Conservation (phyloP, 768 basidiomycete species). For the Leccinellum albellum region DNA sequence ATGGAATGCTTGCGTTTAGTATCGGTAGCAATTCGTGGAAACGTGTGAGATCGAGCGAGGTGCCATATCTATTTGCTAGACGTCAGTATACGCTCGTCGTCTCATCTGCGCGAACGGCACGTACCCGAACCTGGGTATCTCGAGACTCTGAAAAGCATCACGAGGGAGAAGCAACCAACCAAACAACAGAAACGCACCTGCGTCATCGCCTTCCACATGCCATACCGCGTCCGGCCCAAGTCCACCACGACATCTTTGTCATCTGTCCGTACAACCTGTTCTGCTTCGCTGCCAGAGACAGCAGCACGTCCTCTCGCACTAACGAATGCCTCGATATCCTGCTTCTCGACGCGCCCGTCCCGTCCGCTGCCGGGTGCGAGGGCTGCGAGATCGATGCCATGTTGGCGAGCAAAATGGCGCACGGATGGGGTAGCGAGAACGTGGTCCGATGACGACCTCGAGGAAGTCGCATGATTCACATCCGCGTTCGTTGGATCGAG, state of each 20-base stretch:
- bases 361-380: slow-evolving; percentile 70
- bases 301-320: slow-evolving; percentile 7
- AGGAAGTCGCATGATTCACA: slow-evolving; percentile 1
- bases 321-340: slow-evolving; percentile 66
- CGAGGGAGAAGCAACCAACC: neutral
- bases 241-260: slow-evolving; percentile 59
- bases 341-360: slow-evolving; percentile 69
- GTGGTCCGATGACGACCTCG: slow-evolving; percentile 24
- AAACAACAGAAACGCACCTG: slow-evolving; percentile 45
- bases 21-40: slow-evolving; percentile 59
- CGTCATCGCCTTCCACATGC: slow-evolving; percentile 90
- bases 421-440: slow-evolving; percentile 75
- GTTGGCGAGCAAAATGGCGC: slow-evolving; percentile 69
- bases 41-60: slow-evolving; percentile 69
- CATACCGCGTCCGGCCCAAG: slow-evolving; percentile 69
- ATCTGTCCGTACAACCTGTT: neutral
- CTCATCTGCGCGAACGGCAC: slow-evolving; percentile 12
- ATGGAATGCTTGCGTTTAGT: slow-evolving; percentile 68
- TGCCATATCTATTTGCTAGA: slow-evolving; percentile 53
- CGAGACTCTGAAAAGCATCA: slow-evolving; percentile 54
- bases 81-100: neutral
- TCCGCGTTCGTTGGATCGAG: slow-evolving; percentile 53
- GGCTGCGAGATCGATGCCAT: slow-evolving; percentile 54
- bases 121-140: slow-evolving; percentile 82
- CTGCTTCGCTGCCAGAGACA: neutral